These are phyloP conservation scores for Coemansia aciculifera DNA, from an alignment of 192 early-diverging fungal genomes.

Conservation along the genomic window DNA sequence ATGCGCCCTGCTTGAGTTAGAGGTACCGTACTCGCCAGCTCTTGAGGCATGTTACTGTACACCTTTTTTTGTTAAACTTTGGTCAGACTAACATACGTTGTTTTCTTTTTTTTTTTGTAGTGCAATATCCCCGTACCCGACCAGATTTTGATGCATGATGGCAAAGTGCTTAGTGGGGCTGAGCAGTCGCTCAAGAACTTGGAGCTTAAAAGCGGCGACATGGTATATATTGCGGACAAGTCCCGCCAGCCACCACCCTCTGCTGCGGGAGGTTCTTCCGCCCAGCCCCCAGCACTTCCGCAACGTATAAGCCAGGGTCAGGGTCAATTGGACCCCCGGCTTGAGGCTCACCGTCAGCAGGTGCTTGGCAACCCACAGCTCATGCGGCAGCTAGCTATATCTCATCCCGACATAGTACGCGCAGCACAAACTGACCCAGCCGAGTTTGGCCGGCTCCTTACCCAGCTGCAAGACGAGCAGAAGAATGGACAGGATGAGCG, in stretches of 20 bases:
- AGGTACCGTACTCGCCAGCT: conserved; percentile 47
- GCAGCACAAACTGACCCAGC: conserved; percentile 33
- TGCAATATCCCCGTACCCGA: conserved; percentile 63
- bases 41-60: background rate
- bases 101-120: conserved; percentile 32
- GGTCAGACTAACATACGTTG: background rate
- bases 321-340: conserved; percentile 6
- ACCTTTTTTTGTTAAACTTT: background rate
- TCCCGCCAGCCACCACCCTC: background rate
- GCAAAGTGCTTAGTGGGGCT: conserved; percentile 59
- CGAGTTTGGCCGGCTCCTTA: conserved; percentile 23
- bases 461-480: conserved; percentile 17
- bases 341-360: conserved; percentile 40
- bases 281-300: conserved; percentile 13
- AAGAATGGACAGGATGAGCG: background rate
- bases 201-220: conserved; percentile 71
- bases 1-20: conserved; percentile 82
- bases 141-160: conserved; percentile 71
- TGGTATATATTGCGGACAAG: conserved; percentile 63
- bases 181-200: conserved; percentile 66
- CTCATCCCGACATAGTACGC: conserved; percentile 29
- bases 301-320: background rate
- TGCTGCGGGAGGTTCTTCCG: conserved; percentile 1
- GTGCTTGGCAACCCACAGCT: conserved; percentile 33
- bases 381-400: conserved; percentile 25